Evolutionary conservation across 371 early-diverging fungal species (phyloP).

Genomic region (Saksenaea oblongispora): DNA sequence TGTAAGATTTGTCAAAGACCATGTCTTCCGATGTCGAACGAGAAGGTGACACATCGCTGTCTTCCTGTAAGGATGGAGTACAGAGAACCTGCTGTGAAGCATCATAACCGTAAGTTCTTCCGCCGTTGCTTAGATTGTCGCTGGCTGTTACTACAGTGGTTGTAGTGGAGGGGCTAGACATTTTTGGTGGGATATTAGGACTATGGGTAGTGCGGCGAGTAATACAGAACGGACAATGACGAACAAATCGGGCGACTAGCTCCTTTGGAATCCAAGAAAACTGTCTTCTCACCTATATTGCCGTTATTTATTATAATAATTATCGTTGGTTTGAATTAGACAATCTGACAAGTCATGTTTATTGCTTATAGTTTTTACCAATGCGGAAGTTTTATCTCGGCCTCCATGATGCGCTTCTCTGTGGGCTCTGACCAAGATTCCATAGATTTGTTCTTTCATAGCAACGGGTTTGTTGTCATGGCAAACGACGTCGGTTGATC

Average conservation of each 20-base stretch:
- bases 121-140: not conserved
- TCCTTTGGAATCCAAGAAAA: conserved; percentile 42
- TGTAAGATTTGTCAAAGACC: not conserved
- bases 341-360: too few species aligned
- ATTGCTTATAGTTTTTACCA: conserved; percentile 31
- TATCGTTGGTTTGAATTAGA: not conserved
- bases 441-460: conserved; percentile 60
- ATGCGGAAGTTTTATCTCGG: conserved; percentile 67
- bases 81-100: conserved; percentile 2
- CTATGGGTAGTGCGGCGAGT: conserved; percentile 17
- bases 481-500: conserved; percentile 37
- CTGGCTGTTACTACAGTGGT: not conserved
- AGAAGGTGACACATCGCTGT: conserved; percentile 12
- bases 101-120: not conserved
- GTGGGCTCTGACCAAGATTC: conserved; percentile 58
- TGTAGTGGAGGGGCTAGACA: not conserved
- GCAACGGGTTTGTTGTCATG: conserved; percentile 63
- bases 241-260: conserved; percentile 34
- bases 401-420: conserved; percentile 64
- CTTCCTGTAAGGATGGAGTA: conserved; percentile 8
- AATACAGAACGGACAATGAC: conserved; percentile 38
- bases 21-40: conserved; percentile 10
- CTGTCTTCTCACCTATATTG: conserved; percentile 28
- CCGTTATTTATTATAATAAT: not conserved
- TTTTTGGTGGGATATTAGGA: not conserved